Evolutionary conservation across 148 eudicot species (phyloP).

Genomic region (Nepenthes mirabilis): DNA sequence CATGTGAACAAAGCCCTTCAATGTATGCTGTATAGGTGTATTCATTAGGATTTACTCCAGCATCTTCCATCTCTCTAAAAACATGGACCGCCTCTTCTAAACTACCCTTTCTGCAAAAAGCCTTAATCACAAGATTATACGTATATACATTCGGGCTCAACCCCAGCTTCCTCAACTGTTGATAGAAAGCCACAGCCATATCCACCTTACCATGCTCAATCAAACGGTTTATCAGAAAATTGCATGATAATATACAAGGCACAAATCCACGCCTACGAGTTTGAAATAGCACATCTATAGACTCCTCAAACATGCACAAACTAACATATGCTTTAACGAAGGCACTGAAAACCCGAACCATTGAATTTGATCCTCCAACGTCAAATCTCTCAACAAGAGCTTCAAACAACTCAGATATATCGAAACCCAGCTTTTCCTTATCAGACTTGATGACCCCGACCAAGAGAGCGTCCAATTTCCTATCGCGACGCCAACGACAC

Average conservation of each 20-base stretch:
- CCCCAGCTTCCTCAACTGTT: constrained; percentile 36
- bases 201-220: constrained; percentile 29
- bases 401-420: constrained; percentile 33
- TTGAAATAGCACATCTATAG: constrained; percentile 30
- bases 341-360: constrained; percentile 31
- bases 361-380: constrained; percentile 12
- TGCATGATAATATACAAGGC: constrained; percentile 38
- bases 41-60: constrained; percentile 32
- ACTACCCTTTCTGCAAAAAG: constrained; percentile 34
- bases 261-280: constrained; percentile 28
- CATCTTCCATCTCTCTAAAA: constrained; percentile 34
- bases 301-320: constrained; percentile 47
- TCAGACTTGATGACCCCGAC: constrained; percentile 27
- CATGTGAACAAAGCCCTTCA: constrained; percentile 44
- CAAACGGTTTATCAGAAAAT: constrained; percentile 38
- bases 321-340: constrained; percentile 50
- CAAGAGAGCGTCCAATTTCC: constrained; percentile 27
- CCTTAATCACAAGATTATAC: constrained; percentile 46
- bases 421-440: constrained; percentile 27
- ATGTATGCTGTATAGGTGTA: constrained; percentile 27
- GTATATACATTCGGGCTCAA: constrained; percentile 49
- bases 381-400: constrained; percentile 24
- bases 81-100: constrained; percentile 34
- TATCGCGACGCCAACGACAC: constrained; percentile 29
- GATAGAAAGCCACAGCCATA: constrained; percentile 26